Evolutionary conservation across 2,329 filamentous ascomycete species (phyloP), one percentile per base, ranked within the genome.

Genomic region (Pseudogymnoascus destructans): DNA sequence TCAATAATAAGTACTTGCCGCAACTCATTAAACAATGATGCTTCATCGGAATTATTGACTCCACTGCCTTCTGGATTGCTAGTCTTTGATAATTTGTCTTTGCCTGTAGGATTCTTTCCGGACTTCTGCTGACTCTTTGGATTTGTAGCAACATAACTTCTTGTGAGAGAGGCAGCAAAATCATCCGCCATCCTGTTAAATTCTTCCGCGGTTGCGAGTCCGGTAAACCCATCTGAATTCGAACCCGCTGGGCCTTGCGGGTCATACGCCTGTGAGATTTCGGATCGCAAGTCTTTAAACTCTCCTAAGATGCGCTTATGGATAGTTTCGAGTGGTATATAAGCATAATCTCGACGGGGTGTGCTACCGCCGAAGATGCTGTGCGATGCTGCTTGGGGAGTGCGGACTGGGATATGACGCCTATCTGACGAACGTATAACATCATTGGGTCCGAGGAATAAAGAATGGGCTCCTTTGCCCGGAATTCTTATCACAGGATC

Each of bases 1-100:
- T 85, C 72, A 65, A 85, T 30, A 30, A 52, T 52, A 30, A 52
- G 46, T 19, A 32, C 25, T 30, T 52, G 46, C n/a, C 46, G 46
- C 23, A 52, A 11, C 25, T 52, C 46, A 30, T 52, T 52, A 32
- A 52, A 52, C 15, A 52, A 52, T 19, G 46, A 52, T 52, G 46
- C 46, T 4, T 52, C n/a, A 8, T 27, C 23, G n/a, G n/a, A 52
- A 52, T 27, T 27, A 5, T 49, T 17, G 21, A 33, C 30, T 32
- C 17, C 55, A 56, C 30, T 61, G 54, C 67, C 66, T 5, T 59
- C 55, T 7, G 58, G 38, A 21, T 63, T 61, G 6, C 49, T 55
- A 25, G 40, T 7, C 13, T 15, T 46, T 15, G 19, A 46, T 23
- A 9, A 9, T 46, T n/a, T 25, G 42, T 49, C 42, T 49, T 10